Evolutionary conservation across 2,329 filamentous ascomycete genomes (phyloP), one percentile per base, ranked within the genome.

Genomic region (Cladosporium sp.): DNA sequence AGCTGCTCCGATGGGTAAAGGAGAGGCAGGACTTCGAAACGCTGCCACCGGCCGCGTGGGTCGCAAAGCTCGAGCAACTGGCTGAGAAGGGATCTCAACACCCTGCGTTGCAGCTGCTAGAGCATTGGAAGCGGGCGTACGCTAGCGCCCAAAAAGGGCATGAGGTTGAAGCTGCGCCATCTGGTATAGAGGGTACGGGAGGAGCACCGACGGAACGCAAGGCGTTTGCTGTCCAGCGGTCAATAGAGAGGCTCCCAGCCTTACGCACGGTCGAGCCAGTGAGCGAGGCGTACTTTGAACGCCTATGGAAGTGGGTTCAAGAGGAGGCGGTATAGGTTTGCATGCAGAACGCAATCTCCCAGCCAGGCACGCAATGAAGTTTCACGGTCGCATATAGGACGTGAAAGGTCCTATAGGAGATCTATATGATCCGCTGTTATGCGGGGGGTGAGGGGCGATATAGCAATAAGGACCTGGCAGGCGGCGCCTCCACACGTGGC

Each of bases 61-160:
- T 80, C 3, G 40, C 63, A n/a, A 69, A 71, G 51, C 66, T 82
- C 51, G 49, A 60, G 40, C 20, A 61, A 68, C 17, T 63, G 69
- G 19, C 62, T 65, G 17, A 65, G 65, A 39, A 64, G 58, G 61
- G 63, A 17, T 63, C 60, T 14, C 67, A 74, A 28, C 75, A 82
- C 67, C 76, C 78, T 63, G 76, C 73, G 55, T 67, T 76, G 65
- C 78, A 77, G 55, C 69, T 84, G 45, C 63, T 83, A 30, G 77
- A 76, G 5, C 67, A 81, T 36, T 84, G 81, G 82, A 78, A 76
- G 63, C 69, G 72, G 54, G 72, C 70, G 3, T 81, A 79, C 65
- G 54, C 60, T 47, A 47, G 22, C 43, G 22, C 25, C 28, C 30
- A 34, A 12, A 50, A 28, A 36, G 37, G 37, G 36, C 54, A 56